These are phyloP conservation scores for Leccinum variicolor DNA, from an alignment of 768 basidiomycete genomes.

Conservation along the genomic window DNA sequence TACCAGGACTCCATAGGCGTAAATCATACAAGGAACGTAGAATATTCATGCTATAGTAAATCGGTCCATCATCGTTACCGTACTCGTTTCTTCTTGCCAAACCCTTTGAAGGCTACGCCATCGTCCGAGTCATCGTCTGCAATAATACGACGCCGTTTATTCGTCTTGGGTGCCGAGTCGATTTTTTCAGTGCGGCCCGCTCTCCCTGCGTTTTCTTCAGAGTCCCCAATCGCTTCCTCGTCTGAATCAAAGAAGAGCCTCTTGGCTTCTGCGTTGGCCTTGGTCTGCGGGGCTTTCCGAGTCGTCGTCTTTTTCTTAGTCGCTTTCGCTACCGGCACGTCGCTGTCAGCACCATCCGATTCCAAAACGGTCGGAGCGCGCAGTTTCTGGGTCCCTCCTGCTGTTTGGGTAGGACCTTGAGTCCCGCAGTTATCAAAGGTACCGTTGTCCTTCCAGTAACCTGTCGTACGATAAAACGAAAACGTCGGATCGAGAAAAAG, in stretches of 20 bases:
- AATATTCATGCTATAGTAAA: constrained; percentile 2
- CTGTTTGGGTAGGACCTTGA: constrained; percentile 17
- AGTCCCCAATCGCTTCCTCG: constrained; percentile 31
- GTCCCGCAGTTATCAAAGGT: constrained; percentile 17
- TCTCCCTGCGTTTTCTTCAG: not conserved
- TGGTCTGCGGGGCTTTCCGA: constrained; percentile 27
- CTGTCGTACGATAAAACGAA: constrained; percentile 29
- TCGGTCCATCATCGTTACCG: not conserved
- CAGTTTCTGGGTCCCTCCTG: constrained; percentile 17
- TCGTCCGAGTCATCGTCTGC: constrained; percentile 72
- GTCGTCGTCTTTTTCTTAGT: constrained; percentile 14
- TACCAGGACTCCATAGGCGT: constrained; percentile 5
- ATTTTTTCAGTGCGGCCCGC: constrained; percentile 3
- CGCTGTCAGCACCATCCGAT: constrained; percentile 36
- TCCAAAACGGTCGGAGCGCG: constrained; percentile 35
- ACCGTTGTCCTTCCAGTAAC: constrained; percentile 51
- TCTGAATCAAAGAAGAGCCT: constrained; percentile 54
- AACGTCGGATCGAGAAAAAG: not conserved
- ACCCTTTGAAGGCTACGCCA: constrained; percentile 67
- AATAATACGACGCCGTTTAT: constrained; percentile 35
- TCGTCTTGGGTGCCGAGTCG: constrained; percentile 4
- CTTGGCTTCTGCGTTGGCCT: constrained; percentile 24
- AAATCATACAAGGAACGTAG: not conserved
- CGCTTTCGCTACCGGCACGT: constrained; percentile 14
- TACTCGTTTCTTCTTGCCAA: constrained; percentile 34